Conservation (phyloP, 805 yeast genomes). For the Nakazawaea laoshanensis region DNA sequence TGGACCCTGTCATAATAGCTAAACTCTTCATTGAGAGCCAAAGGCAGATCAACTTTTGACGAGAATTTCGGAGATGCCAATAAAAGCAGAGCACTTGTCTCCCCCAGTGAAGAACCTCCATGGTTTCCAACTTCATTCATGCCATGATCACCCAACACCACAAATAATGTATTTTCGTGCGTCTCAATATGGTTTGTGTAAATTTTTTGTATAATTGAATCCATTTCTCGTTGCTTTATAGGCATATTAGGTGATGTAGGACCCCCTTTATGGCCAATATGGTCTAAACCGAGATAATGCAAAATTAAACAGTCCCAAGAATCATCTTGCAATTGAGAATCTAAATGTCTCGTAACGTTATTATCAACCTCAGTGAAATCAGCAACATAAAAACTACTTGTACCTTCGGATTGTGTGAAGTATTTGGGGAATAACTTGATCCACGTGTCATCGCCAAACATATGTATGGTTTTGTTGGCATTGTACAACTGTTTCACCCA, state of each 20-base stretch:
- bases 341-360: slow-evolving; percentile 86
- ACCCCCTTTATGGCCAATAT: slow-evolving; percentile 97
- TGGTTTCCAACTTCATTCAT: slow-evolving; percentile 95
- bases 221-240: slow-evolving; percentile 82
- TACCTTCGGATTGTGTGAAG: slow-evolving; percentile 70
- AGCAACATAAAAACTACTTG: slow-evolving; percentile 88
- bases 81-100: slow-evolving; percentile 78
- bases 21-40: slow-evolving; percentile 32
- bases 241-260: slow-evolving; percentile 77
- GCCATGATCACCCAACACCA: slow-evolving; percentile 90
- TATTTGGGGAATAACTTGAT: slow-evolving; percentile 71
- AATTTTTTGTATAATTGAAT: slow-evolving; percentile 45
- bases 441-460: slow-evolving; percentile 99
- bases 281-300: slow-evolving; percentile 92
- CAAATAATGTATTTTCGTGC: slow-evolving; percentile 46
- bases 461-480: slow-evolving; percentile 45
- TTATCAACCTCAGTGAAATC: slow-evolving; percentile 92
- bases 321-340: slow-evolving; percentile 38
- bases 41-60: slow-evolving; percentile 28
- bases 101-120: slow-evolving; percentile 92
- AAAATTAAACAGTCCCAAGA: slow-evolving; percentile 82
- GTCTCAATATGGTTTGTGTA: slow-evolving; percentile 25
- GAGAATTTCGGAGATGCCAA: slow-evolving; percentile 57
- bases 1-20: slow-evolving; percentile 44
- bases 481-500: slow-evolving; percentile 67